Conservation (phyloP, 306 rosid genomes). For the Rubus idaeus region DNA sequence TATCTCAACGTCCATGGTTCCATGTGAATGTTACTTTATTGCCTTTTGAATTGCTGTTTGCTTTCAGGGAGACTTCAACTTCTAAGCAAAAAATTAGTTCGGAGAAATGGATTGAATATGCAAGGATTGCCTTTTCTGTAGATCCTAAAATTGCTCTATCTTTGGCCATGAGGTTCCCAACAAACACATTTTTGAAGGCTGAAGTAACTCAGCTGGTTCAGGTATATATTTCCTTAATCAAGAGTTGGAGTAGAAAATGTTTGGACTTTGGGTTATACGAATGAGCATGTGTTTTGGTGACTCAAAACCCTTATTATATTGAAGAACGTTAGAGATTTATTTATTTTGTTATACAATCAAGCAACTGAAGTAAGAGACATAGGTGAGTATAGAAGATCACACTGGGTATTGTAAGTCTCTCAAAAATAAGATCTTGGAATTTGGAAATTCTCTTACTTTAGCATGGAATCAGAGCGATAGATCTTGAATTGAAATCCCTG, state of each 20-base stretch:
- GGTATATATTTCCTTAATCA: slow-evolving; percentile 38
- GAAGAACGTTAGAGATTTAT: neutral
- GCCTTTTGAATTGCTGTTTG: slow-evolving; percentile 7
- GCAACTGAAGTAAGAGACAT: no score
- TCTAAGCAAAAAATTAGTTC: slow-evolving; percentile 71
- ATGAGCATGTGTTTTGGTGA: neutral
- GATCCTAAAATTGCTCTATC: slow-evolving; percentile 89
- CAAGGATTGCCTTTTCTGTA: slow-evolving; percentile 91
- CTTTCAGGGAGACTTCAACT: slow-evolving; percentile 57
- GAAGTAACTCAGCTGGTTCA: slow-evolving; percentile 92
- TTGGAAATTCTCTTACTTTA: neutral
- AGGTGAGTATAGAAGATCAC: neutral
- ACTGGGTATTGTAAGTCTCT: neutral
- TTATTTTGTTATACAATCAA: neutral
- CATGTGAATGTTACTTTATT: neutral
- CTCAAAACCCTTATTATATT: neutral
- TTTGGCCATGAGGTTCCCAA: slow-evolving; percentile 78
- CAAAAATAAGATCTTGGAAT: neutral
- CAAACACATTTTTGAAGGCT: slow-evolving; percentile 71
- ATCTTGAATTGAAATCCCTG: neutral
- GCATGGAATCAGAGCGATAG: neutral
- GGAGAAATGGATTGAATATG: slow-evolving; percentile 86
- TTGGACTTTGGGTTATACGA: slow-evolving; percentile 14
- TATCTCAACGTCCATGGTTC: neutral
- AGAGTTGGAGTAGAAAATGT: slow-evolving; percentile 20